Percentiles rank a stretch among this genome's conserved stretches.
Evolutionary conservation across 805 yeast species (phyloP).

Genomic region (Saturnispora ahearnii): DNA sequence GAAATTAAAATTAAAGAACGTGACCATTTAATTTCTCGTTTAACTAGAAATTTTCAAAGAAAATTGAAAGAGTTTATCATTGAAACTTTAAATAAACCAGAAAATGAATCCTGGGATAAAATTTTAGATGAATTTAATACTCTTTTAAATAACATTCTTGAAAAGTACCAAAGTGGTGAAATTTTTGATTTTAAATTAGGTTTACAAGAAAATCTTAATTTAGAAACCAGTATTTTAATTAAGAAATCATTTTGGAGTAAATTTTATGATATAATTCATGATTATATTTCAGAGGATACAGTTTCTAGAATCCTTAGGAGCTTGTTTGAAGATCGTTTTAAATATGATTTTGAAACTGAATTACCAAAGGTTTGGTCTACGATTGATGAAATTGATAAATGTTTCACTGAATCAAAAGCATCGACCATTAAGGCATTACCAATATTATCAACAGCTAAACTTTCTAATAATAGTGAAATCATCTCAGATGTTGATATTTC

Average conservation of each 20-base stretch:
- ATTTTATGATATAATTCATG: slow-evolving; percentile 50
- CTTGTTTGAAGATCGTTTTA: slow-evolving; percentile 70
- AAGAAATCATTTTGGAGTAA: slow-evolving; percentile 54
- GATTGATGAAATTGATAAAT: slow-evolving; percentile 59
- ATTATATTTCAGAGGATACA: slow-evolving; percentile 56
- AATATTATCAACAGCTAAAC: slow-evolving; percentile 45
- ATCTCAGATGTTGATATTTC: slow-evolving; percentile 47
- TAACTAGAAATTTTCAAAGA: slow-evolving; percentile 38
- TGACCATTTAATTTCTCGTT: slow-evolving; percentile 32
- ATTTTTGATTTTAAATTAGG: slow-evolving; percentile 63
- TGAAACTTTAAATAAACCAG: slow-evolving; percentile 41
- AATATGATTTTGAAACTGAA: slow-evolving; percentile 67
- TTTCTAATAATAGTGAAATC: slow-evolving; percentile 44
- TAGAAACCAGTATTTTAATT: slow-evolving; percentile 28
- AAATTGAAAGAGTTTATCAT: slow-evolving; percentile 44
- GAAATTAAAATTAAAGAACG: slow-evolving; percentile 33
- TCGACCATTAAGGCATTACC: slow-evolving; percentile 52
- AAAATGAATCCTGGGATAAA: slow-evolving; percentile 51
- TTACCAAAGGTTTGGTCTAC: slow-evolving; percentile 76
- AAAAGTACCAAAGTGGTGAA: slow-evolving; percentile 12
- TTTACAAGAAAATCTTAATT: slow-evolving; percentile 35
- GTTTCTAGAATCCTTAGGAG: slow-evolving; percentile 62
- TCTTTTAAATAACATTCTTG: slow-evolving; percentile 1
- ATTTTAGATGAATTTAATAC: slow-evolving; percentile 37
- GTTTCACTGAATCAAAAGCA: slow-evolving; percentile 51